Conservation (phyloP, 768 basidiomycete genomes). For the Podaxis sp. region DNA sequence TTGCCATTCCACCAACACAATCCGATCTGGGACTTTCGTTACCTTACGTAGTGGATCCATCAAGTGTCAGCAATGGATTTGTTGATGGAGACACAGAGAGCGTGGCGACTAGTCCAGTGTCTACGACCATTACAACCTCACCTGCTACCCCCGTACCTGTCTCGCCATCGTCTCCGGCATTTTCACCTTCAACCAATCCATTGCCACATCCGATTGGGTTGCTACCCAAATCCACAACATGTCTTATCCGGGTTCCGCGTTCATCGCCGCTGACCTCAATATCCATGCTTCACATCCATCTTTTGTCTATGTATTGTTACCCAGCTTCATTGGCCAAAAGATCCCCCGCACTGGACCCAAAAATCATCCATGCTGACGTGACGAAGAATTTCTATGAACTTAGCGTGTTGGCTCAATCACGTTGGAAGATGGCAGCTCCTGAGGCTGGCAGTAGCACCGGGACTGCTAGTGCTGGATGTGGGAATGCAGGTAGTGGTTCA, state of each 20-base stretch:
- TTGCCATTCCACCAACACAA: conserved; percentile 4
- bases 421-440: conserved; percentile 40
- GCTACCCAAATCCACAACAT: conserved; percentile 56
- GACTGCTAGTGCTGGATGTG: neutral
- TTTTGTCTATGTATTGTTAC: conserved; percentile 48
- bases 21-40: conserved; percentile 8
- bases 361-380: conserved; percentile 50
- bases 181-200: conserved; percentile 1
- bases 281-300: conserved; percentile 61
- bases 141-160: conserved; percentile 14
- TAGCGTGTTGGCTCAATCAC: conserved; percentile 51
- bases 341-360: conserved; percentile 20
- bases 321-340: conserved; percentile 22
- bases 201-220: conserved; percentile 39
- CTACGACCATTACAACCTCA: conserved; percentile 34
- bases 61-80: neutral
- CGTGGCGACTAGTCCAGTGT: conserved; percentile 40
- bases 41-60: conserved; percentile 8
- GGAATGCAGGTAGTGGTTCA: neutral
- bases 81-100: conserved; percentile 1
- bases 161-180: conserved; percentile 4
- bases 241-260: conserved; percentile 56
- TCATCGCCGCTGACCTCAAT: conserved; percentile 41
- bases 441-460: neutral
- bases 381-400: conserved; percentile 71